Evolutionary conservation across 495 filamentous ascomycete species (phyloP), one percentile per base, ranked within the genome.

Genomic region (Cetradonia linearis): DNA sequence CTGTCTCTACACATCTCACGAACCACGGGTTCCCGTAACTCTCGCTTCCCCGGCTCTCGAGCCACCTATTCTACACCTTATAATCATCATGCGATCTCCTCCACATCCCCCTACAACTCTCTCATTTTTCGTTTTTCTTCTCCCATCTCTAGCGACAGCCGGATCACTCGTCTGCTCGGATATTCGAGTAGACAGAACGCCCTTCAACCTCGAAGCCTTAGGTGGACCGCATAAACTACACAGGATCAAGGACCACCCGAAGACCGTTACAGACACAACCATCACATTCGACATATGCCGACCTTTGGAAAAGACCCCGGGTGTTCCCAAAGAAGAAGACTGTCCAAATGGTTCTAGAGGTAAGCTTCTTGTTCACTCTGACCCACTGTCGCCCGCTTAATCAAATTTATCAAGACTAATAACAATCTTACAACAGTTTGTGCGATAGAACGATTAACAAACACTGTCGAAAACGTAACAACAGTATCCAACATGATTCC

Each of bases 231-330:
- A 89, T 68, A 81, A 81, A n/a, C 76, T 94, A 30, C 80, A 83
- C 38, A 78, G 81, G 60, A 72, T 73, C 54, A 71, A 78, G 48
- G 74, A 80, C 28, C 70, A 72, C 2, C 67, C 68, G 42, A 73
- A 67, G 2, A 74, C 65, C 55, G 65, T 71, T 31, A 71, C 67
- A 8, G 95, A 95, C 67, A 89, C 83, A 8, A 96, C 88, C 10
- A 96, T 91, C 73, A 88, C 87, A n/a, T 70, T 98, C 38, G 88
- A 96, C 65, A 78, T 96, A 53, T 98, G 93, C 71, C 72, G 73
- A 38, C 75, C 78, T 20, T 72, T 98, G 47, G 74, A 75, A 59
- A 74, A 78, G 56, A 77, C 74, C 36, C 77, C 77, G 44, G 76
- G 75, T 6, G 69, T 71, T 0, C 57, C 64, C 0, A 73, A 75